Conservation (phyloP, 345 rosid species). For the Eucalyptus caleyi region DNA sequence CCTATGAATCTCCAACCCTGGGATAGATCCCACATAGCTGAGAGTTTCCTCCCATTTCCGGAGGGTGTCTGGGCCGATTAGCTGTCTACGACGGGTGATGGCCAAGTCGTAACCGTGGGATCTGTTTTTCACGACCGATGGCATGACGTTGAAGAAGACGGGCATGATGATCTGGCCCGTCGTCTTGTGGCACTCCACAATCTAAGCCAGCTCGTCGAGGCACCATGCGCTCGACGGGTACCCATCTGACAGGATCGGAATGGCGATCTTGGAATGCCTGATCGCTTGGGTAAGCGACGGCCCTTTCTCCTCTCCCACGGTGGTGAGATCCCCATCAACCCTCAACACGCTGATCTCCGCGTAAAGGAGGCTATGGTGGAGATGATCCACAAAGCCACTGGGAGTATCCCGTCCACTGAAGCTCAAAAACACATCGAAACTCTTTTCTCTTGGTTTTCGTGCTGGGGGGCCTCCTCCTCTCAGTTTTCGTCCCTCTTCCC, state of each 20-base stretch:
- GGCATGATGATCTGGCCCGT: neutral
- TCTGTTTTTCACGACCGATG: neutral
- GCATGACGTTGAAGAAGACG: neutral
- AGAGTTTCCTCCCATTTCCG: neutral
- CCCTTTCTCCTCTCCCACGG: neutral
- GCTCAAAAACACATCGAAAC: neutral
- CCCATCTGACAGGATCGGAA: neutral
- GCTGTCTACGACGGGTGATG: neutral
- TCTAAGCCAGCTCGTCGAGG: neutral
- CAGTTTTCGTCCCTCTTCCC: neutral
- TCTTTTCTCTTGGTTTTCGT: neutral
- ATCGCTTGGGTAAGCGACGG: neutral
- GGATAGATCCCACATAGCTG: neutral
- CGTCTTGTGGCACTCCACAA: neutral
- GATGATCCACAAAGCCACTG: neutral
- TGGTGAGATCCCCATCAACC: neutral
- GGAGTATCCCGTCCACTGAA: fast-evolving
- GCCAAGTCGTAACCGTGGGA: neutral
- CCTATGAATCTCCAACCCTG: neutral
- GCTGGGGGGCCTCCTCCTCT: neutral
- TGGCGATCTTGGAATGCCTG: neutral
- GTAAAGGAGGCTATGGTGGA: neutral
- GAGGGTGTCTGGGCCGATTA: neutral
- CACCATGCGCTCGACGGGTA: neutral
- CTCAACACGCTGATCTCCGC: neutral